Evolutionary conservation across 164 flowering plant genomes (phyloP).

Genomic region (Sextonia rubra): DNA sequence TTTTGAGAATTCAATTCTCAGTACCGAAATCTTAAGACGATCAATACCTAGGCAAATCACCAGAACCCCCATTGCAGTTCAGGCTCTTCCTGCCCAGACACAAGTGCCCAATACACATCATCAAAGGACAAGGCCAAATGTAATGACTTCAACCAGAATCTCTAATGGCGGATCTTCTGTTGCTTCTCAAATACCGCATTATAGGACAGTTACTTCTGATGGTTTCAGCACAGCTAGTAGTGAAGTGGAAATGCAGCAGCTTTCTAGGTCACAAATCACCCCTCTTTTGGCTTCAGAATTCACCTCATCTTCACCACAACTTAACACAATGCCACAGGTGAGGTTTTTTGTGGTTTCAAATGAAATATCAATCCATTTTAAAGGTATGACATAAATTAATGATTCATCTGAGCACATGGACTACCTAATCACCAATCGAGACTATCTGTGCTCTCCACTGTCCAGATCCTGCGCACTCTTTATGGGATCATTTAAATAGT

Average conservation of each 20-base stretch:
- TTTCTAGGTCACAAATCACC: conserved; percentile 18
- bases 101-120: conserved; percentile 18
- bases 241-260: conserved; percentile 37
- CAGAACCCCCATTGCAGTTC: conserved; percentile 55
- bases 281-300: conserved; percentile 19
- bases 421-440: too few species aligned
- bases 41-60: conserved; percentile 28
- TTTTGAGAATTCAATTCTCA: conserved; percentile 16
- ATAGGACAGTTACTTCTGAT: conserved; percentile 16
- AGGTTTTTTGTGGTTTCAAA: background rate
- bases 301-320: conserved; percentile 24
- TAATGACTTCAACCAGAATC: background rate
- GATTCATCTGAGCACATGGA: background rate
- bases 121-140: conserved; percentile 23
- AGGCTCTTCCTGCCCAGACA: conserved; percentile 56
- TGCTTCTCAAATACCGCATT: conserved; percentile 23
- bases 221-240: conserved; percentile 9
- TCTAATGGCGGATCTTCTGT: conserved; percentile 17
- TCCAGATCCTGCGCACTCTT: background rate
- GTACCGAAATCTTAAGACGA: conserved; percentile 34
- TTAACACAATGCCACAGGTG: conserved; percentile 33
- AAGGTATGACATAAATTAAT: background rate
- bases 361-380: background rate
- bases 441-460: background rate
- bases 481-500: background rate